phyloP scores from a whole-genome alignment of 805 yeast species.

The Sugiyamaella americana region DNA sequence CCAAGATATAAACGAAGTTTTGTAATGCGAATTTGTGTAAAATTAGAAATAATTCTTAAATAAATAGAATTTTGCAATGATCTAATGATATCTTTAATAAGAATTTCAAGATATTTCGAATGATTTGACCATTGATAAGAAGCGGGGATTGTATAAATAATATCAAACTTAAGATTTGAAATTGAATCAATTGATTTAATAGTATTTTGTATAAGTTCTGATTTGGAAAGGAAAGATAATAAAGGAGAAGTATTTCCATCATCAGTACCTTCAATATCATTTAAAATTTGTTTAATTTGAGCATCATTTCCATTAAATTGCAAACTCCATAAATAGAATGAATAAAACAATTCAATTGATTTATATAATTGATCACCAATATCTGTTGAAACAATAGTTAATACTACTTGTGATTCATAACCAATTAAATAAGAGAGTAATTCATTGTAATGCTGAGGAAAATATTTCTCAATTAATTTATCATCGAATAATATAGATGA shows the following conservation, averaged over 20 bases:
- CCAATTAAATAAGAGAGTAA: no score
- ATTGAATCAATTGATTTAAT: neutral
- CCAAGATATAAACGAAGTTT: neutral
- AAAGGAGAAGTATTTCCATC: neutral
- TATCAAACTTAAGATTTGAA: neutral
- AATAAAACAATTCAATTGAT: conserved; percentile 1
- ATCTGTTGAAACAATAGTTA: no score
- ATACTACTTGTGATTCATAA: no score
- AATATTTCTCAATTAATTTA: no score
- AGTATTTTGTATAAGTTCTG: conserved; percentile 2
- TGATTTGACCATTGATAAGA: no score
- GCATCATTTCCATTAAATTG: neutral
- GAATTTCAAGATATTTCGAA: no score
- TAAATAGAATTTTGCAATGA: neutral
- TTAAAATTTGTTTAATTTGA: conserved; percentile 1
- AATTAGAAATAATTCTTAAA: neutral
- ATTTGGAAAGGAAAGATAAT: neutral
- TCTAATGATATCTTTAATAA: no score
- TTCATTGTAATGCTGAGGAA: no score
- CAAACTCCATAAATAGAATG: conserved; percentile 8
- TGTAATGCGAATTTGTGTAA: neutral
- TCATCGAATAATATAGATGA: no score
- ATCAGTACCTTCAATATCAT: neutral
- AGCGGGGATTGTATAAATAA: no score
- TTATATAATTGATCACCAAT: no score